These are phyloP conservation scores for Fusarium sp. DNA, from an alignment of 2,329 filamentous ascomycete genomes.

Conservation along the genomic window DNA sequence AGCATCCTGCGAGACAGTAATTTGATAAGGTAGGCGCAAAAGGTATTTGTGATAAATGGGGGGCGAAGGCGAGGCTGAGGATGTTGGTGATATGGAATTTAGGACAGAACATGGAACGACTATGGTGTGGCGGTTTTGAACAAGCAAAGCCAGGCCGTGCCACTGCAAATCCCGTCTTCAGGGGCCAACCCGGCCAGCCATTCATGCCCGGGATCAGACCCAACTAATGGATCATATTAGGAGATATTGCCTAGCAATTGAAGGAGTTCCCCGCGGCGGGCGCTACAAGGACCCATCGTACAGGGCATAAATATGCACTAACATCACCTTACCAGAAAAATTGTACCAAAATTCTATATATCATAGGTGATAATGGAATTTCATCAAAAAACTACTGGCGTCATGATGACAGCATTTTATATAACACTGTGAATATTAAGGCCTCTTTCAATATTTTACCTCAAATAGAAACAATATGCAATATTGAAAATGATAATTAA, in stretches of 20 bases:
- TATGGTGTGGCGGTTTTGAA: slow-evolving; percentile 27
- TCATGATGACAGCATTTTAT: slow-evolving; percentile 14
- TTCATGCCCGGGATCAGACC: not conserved
- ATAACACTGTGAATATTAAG: not conserved
- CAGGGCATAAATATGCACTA: slow-evolving; percentile 7
- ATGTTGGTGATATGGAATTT: slow-evolving; percentile 28
- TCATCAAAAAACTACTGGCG: not conserved
- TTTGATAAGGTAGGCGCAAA: not conserved
- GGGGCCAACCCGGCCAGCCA: not conserved
- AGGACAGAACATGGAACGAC: slow-evolving; percentile 7
- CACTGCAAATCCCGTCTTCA: slow-evolving; percentile 1
- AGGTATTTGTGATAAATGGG: slow-evolving; percentile 1
- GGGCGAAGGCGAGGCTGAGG: slow-evolving; percentile 18
- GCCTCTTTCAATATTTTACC: not conserved
- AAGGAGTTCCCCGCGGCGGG: slow-evolving; percentile 18
- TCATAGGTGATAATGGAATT: slow-evolving; percentile 8
- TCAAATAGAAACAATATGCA: slow-evolving; percentile 10
- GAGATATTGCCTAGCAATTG: not conserved
- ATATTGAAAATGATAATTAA: not conserved
- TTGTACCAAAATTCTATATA: not conserved
- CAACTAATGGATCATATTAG: not conserved
- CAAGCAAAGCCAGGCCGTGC: slow-evolving; percentile 14
- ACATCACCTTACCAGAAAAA: not conserved
- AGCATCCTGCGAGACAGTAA: not conserved
- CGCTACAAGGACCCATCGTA: slow-evolving; percentile 3